Conservation (phyloP, 1,284 basidiomycete species). For the Clitocybe nebularis region DNA sequence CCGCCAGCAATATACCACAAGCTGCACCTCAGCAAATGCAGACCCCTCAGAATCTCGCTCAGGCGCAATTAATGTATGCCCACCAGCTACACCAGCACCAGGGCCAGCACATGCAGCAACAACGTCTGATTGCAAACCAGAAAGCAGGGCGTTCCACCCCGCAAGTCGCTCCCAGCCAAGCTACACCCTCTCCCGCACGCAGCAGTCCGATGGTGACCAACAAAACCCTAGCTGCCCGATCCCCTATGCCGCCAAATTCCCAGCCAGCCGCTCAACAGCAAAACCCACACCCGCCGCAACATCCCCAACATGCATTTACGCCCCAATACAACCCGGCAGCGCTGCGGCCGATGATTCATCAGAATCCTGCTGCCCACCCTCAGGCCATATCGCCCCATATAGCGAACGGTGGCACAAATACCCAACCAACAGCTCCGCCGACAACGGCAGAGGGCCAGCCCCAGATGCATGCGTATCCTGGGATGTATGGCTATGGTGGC, state of each 20-base stretch:
- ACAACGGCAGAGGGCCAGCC: slow-evolving; percentile 12
- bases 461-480: slow-evolving; percentile 16
- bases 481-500: slow-evolving; percentile 13
- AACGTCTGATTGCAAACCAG: slow-evolving; percentile 12
- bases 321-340: slow-evolving; percentile 21
- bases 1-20: slow-evolving; percentile 9
- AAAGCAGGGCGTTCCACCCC: slow-evolving; percentile 19
- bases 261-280: slow-evolving; percentile 23
- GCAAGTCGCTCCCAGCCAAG: slow-evolving; percentile 13
- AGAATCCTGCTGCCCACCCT: slow-evolving; percentile 13
- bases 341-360: slow-evolving; percentile 21
- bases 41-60: background rate
- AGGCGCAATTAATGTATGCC: too few relatives aligned
- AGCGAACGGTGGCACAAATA: background rate
- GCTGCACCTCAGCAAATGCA: slow-evolving; percentile 4
- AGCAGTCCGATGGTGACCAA: slow-evolving; percentile 21
- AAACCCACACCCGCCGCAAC: slow-evolving; percentile 4
- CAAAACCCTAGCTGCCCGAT: slow-evolving; percentile 17
- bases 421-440: slow-evolving; percentile 14
- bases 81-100: background rate
- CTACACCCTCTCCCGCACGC: slow-evolving; percentile 13
- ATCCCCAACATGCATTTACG: slow-evolving; percentile 3
- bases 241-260: slow-evolving; percentile 21
- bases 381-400: background rate
- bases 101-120: background rate